Evolutionary conservation across 176 grass and related monocot species (phyloP).

Genomic region (Dendrocalamus sinicus): DNA sequence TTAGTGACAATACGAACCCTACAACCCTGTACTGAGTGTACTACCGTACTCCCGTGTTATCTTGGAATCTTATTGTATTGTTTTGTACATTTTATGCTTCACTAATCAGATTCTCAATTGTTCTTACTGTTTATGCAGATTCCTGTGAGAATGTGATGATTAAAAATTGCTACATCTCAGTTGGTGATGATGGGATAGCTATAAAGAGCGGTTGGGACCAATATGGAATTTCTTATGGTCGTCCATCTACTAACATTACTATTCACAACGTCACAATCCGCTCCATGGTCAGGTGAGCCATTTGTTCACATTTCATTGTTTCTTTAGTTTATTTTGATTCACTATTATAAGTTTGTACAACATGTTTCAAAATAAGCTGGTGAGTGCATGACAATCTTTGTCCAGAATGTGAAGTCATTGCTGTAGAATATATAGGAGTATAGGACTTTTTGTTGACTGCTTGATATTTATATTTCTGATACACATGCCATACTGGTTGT

Average conservation of each 20-base stretch:
- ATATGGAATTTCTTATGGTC: slow-evolving; percentile 86
- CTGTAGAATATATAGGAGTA: background rate
- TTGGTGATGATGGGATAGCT: slow-evolving; percentile 90
- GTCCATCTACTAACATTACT: slow-evolving; percentile 78
- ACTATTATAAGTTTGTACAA: background rate
- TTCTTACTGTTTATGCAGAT: slow-evolving; percentile 55
- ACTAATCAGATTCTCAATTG: slow-evolving; percentile 12
- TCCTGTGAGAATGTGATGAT: slow-evolving; percentile 84
- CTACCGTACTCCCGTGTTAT: background rate
- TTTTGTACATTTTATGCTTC: slow-evolving; percentile 14
- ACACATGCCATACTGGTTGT: background rate
- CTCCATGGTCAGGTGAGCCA: slow-evolving; percentile 74
- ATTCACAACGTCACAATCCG: slow-evolving; percentile 72
- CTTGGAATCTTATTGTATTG: background rate
- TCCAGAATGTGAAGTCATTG: background rate
- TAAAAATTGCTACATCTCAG: slow-evolving; percentile 88
- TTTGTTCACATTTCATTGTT: background rate
- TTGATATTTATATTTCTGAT: slow-evolving; percentile 10
- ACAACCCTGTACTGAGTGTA: background rate
- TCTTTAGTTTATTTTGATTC: background rate
- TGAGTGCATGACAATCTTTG: background rate
- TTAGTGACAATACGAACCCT: slow-evolving; percentile 3
- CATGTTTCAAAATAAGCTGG: slow-evolving; percentile 18
- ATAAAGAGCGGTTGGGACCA: slow-evolving; percentile 99
- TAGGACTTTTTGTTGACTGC: background rate